phyloP scores from a whole-genome alignment of 1,139 yeast species.

The Kodamaea sp. region DNA sequence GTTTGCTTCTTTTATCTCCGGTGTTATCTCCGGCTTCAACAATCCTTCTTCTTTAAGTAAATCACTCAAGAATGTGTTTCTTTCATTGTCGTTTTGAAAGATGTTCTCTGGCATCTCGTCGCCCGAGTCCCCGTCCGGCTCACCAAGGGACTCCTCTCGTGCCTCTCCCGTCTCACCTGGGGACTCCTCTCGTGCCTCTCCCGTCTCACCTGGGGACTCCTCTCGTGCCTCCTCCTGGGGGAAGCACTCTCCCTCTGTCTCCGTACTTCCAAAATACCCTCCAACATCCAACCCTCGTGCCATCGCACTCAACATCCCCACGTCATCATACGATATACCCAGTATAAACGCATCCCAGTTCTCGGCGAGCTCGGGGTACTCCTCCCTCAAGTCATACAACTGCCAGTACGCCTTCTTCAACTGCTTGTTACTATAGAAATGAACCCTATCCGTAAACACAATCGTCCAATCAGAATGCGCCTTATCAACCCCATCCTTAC shows the following conservation, averaged over 20 bases:
- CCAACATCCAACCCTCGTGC: conserved; percentile 2
- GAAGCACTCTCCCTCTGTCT: conserved; percentile 4
- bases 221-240: conserved; percentile 5
- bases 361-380: conserved; percentile 9
- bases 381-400: conserved; percentile 22
- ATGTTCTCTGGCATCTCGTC: too few relatives aligned
- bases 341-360: conserved; percentile 17
- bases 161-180: conserved; percentile 4
- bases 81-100: conserved; percentile 9
- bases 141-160: conserved; percentile 4
- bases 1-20: not conserved
- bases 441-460: conserved; percentile 28
- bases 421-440: conserved; percentile 29
- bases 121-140: conserved; percentile 2
- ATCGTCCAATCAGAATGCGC: conserved; percentile 25
- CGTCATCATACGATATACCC: conserved; percentile 29
- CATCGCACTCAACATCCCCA: conserved; percentile 7
- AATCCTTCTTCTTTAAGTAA: conserved; percentile 21
- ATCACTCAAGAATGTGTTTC: conserved; percentile 15
- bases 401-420: conserved; percentile 32
- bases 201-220: conserved; percentile 5
- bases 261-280: not conserved
- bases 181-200: conserved; percentile 5
- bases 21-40: conserved; percentile 4
- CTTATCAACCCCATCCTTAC: not conserved